Evolutionary conservation across 2,329 filamentous ascomycete species (phyloP), one percentile per base, ranked within the genome.

Genomic region (Fusarium redolens): DNA sequence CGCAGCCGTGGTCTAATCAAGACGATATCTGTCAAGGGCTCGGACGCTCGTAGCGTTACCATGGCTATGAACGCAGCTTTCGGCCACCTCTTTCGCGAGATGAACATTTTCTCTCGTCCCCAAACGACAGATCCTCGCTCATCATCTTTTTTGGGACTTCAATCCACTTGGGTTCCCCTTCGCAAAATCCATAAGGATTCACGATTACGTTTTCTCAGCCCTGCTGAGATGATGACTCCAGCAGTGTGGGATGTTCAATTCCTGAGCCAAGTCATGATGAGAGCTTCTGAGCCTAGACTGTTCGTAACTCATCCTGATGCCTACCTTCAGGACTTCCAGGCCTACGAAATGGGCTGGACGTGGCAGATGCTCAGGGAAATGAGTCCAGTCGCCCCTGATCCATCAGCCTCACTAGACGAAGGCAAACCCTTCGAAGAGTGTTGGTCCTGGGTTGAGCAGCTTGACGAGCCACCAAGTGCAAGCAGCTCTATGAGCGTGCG

Each of bases 221-320:
- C 90, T 3, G 85, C 89, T 2, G 93, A 95, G 79, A 92, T 95
- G 90, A 82, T 92, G 41, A 94, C 91, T 2, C 89, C 92, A 1
- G 88, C 90, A 3, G 81, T 91, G 5, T 96, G 93, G 93, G 89
- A 91, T 57, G 89, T 91, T 5, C 85, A 89, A 14, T 95, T 95
- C 70, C 85, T 96, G 33, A 86, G 86, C 55, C 91, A 92, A 52
- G 89, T 95, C 41, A 88, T 93, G 76, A 95, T 95, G 93, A 90
- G 91, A 76, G 87, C 90, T 35, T 86, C 88, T 14, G 86, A 88
- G 70, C 90, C 91, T 69, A 87, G 93, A 13, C 86, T 96, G 17
- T 96, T 93, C 81, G 86, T 95, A 65, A 96, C 93, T 2, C 92
- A 93, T 65, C 89, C 91, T 7, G 90, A 92, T 73, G 91, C 92